phyloP scores from a whole-genome alignment of 1,284 basidiomycete species.

The Hypsizygus ulmarius region DNA sequence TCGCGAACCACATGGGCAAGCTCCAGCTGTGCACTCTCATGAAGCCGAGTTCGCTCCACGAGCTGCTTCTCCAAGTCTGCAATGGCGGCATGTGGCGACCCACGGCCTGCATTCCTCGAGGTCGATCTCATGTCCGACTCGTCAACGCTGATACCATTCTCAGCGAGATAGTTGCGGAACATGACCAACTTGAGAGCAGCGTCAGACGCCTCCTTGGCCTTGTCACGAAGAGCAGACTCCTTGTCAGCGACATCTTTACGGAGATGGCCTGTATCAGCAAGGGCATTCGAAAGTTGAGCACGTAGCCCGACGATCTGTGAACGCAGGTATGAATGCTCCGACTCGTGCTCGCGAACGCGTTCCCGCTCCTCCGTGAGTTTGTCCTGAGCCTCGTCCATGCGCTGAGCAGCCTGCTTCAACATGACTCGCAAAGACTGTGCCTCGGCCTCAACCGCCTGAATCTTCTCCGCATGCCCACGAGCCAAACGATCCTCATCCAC shows the following conservation, averaged over 20 bases:
- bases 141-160: conserved; percentile 80
- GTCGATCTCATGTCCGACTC: conserved; percentile 60
- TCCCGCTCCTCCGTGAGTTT: conserved; percentile 72
- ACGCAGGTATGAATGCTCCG: conserved; percentile 67
- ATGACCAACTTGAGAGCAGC: conserved; percentile 76
- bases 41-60: conserved; percentile 66
- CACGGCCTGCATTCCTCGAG: conserved; percentile 40
- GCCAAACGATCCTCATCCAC: conserved; percentile 74
- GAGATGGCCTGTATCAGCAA: conserved; percentile 71
- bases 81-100: conserved; percentile 47
- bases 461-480: conserved; percentile 77
- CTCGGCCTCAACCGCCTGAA: conserved; percentile 80
- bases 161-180: conserved; percentile 84
- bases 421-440: conserved; percentile 69
- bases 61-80: conserved; percentile 75
- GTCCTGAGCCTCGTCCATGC: conserved; percentile 65
- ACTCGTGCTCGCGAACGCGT: conserved; percentile 65
- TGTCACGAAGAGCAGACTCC: conserved; percentile 70
- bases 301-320: conserved; percentile 80
- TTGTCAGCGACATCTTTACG: conserved; percentile 68
- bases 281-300: conserved; percentile 69
- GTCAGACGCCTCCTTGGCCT: conserved; percentile 68
- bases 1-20: conserved; percentile 60
- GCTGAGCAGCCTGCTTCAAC: conserved; percentile 74
- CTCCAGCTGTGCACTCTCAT: conserved; percentile 74